A percentile compares a stretch with the other conserved stretches of the same genome.
phyloP scores from a whole-genome alignment of 2,329 filamentous ascomycete genomes.

The Polychaeton citri region DNA sequence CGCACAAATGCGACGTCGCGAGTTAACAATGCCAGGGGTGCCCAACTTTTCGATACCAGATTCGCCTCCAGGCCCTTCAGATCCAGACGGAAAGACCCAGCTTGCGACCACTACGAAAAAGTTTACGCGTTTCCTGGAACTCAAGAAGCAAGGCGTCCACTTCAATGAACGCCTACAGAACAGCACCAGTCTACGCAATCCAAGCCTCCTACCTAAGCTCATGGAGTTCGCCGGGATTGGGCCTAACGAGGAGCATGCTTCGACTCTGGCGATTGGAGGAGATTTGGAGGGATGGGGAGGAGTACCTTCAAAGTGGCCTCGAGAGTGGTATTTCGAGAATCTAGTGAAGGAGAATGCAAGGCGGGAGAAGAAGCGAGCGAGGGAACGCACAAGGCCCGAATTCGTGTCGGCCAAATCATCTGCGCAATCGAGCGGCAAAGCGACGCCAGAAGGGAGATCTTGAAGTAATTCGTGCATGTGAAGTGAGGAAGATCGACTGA shows the following conservation, averaged over 20 bases:
- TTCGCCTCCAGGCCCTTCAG: constrained; percentile 46
- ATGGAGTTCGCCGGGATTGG: constrained; percentile 52
- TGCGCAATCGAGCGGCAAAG: background rate
- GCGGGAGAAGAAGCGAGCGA: constrained; percentile 26
- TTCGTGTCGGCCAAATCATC: constrained; percentile 11
- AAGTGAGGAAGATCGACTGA: too few relatives aligned
- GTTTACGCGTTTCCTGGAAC: constrained; percentile 57
- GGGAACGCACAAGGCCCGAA: constrained; percentile 15
- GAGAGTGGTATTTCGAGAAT: constrained; percentile 29
- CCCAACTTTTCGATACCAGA: constrained; percentile 63
- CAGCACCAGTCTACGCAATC: constrained; percentile 57
- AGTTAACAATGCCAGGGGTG: constrained; percentile 58
- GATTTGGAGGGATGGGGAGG: constrained; percentile 13
- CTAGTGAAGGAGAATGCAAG: constrained; percentile 20
- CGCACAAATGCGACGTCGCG: constrained; percentile 50
- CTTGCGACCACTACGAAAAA: constrained; percentile 43
- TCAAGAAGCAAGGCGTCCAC: constrained; percentile 66
- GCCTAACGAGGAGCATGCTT: constrained; percentile 50
- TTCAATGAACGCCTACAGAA: constrained; percentile 63
- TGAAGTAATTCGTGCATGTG: too few relatives aligned
- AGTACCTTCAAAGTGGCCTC: constrained; percentile 26
- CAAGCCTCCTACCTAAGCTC: constrained; percentile 57
- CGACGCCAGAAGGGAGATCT: too few relatives aligned
- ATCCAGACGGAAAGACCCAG: constrained; percentile 14
- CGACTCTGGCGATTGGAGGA: constrained; percentile 32